Conservation (phyloP, 1,139 yeast genomes). For the Waltiozyma sp. region DNA sequence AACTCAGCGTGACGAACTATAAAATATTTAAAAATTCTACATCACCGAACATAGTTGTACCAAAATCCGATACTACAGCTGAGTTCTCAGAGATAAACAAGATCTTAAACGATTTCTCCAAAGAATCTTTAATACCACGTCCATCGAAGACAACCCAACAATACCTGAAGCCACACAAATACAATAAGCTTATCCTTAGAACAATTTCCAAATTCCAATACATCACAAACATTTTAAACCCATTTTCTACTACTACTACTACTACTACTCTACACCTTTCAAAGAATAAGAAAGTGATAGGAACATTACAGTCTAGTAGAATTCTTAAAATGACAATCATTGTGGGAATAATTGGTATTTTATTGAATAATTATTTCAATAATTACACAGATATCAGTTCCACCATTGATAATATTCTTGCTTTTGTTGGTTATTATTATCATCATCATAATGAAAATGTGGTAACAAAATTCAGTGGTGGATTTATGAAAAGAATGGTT, state of each 20-base stretch:
- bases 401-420: background rate
- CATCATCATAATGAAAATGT: background rate
- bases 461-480: background rate
- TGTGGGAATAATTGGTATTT: background rate
- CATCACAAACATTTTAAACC: background rate
- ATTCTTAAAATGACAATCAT: background rate
- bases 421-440: background rate
- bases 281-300: background rate
- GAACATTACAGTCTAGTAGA: background rate
- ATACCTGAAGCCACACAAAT: background rate
- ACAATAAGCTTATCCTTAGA: background rate
- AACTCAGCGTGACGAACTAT: background rate
- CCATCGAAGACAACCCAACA: background rate
- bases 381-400: background rate
- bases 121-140: background rate
- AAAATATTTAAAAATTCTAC: too few species aligned
- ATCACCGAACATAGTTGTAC: too few species aligned
- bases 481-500: background rate
- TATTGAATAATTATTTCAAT: background rate
- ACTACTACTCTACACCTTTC: background rate
- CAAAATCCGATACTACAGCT: too few species aligned
- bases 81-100: too few species aligned
- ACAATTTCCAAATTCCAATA: background rate
- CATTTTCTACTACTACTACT: background rate
- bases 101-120: background rate